Evolutionary conservation across 768 basidiomycete genomes (phyloP).

Genomic region (Psilocybe azurescens): DNA sequence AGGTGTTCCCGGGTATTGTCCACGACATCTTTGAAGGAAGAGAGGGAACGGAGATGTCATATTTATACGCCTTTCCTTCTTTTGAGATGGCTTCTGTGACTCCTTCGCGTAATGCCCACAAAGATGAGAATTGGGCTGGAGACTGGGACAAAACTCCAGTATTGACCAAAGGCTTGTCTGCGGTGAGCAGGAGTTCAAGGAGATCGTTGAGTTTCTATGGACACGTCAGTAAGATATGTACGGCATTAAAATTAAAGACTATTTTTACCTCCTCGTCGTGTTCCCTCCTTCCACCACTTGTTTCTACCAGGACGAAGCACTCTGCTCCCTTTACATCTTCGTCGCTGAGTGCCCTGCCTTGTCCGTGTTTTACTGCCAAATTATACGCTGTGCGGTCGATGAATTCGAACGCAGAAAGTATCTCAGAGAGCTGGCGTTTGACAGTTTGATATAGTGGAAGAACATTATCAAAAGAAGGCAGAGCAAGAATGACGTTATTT

Average conservation of each 20-base stretch:
- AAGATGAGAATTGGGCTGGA: constrained; percentile 83
- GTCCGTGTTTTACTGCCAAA: constrained; percentile 82
- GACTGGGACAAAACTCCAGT: constrained; percentile 94
- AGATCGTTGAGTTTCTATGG: constrained; percentile 85
- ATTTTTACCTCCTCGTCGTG: constrained; percentile 86
- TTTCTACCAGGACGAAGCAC: constrained; percentile 94
- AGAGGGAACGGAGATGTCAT: constrained; percentile 89
- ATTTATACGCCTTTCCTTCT: constrained; percentile 96
- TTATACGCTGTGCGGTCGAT: constrained; percentile 89
- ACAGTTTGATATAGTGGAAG: constrained; percentile 84
- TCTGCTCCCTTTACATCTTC: constrained; percentile 78
- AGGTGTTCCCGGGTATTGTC: constrained; percentile 80
- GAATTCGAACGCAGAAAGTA: constrained; percentile 97
- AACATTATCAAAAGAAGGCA: constrained; percentile 87
- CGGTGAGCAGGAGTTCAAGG: constrained; percentile 77
- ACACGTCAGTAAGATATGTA: not conserved
- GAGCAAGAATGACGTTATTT: constrained; percentile 90
- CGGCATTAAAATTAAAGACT: constrained; percentile 3
- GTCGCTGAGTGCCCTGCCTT: constrained; percentile 76
- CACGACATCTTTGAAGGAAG: constrained; percentile 86
- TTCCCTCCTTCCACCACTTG: constrained; percentile 89
- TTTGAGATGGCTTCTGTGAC: constrained; percentile 93
- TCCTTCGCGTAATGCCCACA: constrained; percentile 94
- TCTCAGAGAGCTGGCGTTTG: constrained; percentile 87
- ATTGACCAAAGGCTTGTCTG: constrained; percentile 77